phyloP scores from a whole-genome alignment of 208 protist genomes.

The Leptomonas pyrrhocoris region DNA sequence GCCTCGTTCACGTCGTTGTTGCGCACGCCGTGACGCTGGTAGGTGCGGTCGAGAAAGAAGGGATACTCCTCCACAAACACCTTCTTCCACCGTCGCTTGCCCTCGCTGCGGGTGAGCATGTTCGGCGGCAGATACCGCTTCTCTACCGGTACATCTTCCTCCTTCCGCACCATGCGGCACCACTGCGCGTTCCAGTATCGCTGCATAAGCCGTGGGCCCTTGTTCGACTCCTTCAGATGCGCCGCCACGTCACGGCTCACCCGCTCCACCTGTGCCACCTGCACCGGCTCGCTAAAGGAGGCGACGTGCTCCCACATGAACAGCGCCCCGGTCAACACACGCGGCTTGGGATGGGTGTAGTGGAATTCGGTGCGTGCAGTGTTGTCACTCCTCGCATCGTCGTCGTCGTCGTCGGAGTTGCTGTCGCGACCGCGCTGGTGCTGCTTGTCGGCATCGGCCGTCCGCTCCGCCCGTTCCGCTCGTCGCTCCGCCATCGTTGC shows the following conservation, averaged over 20 bases:
- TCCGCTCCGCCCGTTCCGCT: neutral
- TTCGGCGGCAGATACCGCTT: slow-evolving; percentile 46
- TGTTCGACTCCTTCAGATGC: slow-evolving; percentile 44
- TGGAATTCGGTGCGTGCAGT: slow-evolving; percentile 19
- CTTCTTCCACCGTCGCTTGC: slow-evolving; percentile 66
- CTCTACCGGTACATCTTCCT: slow-evolving; percentile 36
- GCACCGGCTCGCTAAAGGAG: slow-evolving; percentile 51
- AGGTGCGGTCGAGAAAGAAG: slow-evolving; percentile 53
- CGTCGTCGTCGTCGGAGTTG: slow-evolving; percentile 1
- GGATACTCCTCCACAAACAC: slow-evolving; percentile 76
- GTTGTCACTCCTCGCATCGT: neutral
- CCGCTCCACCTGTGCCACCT: slow-evolving; percentile 57
- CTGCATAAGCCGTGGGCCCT: slow-evolving; percentile 62
- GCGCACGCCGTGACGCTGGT: slow-evolving; percentile 40
- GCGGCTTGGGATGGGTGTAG: slow-evolving; percentile 48
- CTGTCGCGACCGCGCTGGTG: neutral
- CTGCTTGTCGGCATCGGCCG: neutral
- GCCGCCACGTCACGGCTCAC: slow-evolving; percentile 54
- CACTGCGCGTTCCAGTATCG: slow-evolving; percentile 88
- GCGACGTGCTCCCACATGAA: slow-evolving; percentile 82
- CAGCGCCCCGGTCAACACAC: slow-evolving; percentile 39
- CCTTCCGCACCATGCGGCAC: slow-evolving; percentile 61
- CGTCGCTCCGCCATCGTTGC: neutral
- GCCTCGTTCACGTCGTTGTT: slow-evolving; percentile 70
- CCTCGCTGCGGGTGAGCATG: slow-evolving; percentile 59